Evolutionary conservation across 2,329 filamentous ascomycete genomes (phyloP), one percentile per base, ranked within the genome.

Genomic region (Trichophyton schoenleinii): DNA sequence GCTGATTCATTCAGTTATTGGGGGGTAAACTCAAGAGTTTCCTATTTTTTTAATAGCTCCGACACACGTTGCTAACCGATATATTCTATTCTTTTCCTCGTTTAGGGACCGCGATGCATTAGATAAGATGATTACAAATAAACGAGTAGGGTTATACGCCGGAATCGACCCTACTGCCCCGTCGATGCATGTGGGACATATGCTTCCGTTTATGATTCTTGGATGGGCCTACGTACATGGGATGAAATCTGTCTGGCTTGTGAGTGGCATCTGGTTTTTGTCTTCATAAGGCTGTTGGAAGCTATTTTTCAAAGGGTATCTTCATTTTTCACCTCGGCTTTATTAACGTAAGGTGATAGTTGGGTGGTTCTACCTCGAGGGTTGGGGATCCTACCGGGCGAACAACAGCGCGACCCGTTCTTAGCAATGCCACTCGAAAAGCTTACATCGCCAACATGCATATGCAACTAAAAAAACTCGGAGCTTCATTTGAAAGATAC

Each of bases 401-500:
- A 59, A 66, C 73, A 28, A 73, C 72, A 38, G 72, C 72, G 9
- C 72, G 78, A 53, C 72, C 74, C 6, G 62, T 68, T 18, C 68
- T 75, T 42, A 68, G 72, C 46, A 68, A 70, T 2, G 71, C 72
- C 0, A 66, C 73, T 8, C 73, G 77, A 42, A 78, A 75, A 65
- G 72, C 74, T 3, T 79, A 80, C 59, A 77, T 79, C 67, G 72
- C 72, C 5, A 73, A 70, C 61, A 79, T 80, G 74, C 78, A 79
- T 59, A 74, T 77, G 67, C 78, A 79, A 64, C 64, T 80, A 60
- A 79, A 78, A 68, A 84, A 80, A 67, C 73, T 97, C 52, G 95
- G 91, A 83, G 66, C 70, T 20, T 90, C 91, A 66, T 87, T 91
- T 36, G 84, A 89, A 55, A 68, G 68, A 0, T 81, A 89, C 65